Conservation (phyloP, 2,329 filamentous ascomycete genomes). For the Diaporthe velutina region DNA sequence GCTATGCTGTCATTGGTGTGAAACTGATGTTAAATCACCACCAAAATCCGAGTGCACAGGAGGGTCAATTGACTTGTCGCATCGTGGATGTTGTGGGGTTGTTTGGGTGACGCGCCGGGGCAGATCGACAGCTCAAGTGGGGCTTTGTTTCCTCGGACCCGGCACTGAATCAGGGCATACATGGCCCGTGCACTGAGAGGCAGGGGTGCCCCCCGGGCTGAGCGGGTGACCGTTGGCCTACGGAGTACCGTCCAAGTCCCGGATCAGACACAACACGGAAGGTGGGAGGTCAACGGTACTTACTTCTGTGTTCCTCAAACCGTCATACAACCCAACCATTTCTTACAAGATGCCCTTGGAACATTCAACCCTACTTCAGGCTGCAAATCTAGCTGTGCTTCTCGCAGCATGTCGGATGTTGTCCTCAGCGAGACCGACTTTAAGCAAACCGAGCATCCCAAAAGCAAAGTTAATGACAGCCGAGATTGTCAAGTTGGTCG, state of each 20-base stretch:
- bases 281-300: background rate
- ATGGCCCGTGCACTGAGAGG: background rate
- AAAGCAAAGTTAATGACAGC: too few relatives aligned
- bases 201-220: conserved; percentile 2
- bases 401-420: too few relatives aligned
- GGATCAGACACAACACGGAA: background rate
- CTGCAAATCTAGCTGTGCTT: too few relatives aligned
- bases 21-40: background rate
- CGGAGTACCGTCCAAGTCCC: background rate
- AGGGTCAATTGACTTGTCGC: conserved; percentile 25
- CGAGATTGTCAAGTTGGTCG: too few relatives aligned
- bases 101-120: conserved; percentile 17
- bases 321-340: too few relatives aligned
- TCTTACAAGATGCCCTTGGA: too few relatives aligned
- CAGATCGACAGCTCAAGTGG: background rate
- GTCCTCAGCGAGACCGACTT: too few relatives aligned
- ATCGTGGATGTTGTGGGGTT: conserved; percentile 19
- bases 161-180: background rate
- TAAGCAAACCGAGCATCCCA: too few relatives aligned
- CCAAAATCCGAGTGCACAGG: background rate
- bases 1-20: background rate
- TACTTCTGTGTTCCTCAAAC: too few relatives aligned
- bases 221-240: background rate
- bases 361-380: too few relatives aligned
- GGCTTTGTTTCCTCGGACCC: conserved; percentile 21